Evolutionary conservation across 805 yeast species (phyloP).

Genomic region (Saccharomyces mikatae): DNA sequence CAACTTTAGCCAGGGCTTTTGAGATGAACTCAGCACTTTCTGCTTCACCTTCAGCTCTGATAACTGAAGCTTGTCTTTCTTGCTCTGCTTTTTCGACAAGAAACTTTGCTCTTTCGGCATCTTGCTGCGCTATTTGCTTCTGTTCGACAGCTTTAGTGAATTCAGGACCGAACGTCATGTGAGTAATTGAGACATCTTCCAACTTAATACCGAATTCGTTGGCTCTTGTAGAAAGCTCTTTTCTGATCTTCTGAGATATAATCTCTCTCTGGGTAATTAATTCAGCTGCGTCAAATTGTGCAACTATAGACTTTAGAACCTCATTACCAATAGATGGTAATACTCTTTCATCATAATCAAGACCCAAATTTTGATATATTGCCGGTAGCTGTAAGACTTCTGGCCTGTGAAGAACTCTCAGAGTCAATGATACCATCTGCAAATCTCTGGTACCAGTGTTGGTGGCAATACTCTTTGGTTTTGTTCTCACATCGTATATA

Average conservation of each 20-base stretch:
- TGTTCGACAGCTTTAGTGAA: slow-evolving; percentile 98
- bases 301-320: slow-evolving; percentile 81
- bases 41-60: slow-evolving; percentile 98
- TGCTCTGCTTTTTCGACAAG: slow-evolving; percentile 95
- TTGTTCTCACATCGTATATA: slow-evolving; percentile 87
- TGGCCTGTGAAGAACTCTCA: slow-evolving; percentile 91
- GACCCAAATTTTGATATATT: slow-evolving; percentile 85
- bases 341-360: slow-evolving; percentile 91
- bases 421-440: slow-evolving; percentile 88
- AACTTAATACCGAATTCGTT: slow-evolving; percentile 80
- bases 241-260: slow-evolving; percentile 81
- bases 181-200: slow-evolving; percentile 96
- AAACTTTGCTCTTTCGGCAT: slow-evolving; percentile 93
- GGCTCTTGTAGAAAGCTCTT: slow-evolving; percentile 77
- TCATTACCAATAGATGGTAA: slow-evolving; percentile 90
- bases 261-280: slow-evolving; percentile 94
- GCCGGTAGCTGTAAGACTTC: slow-evolving; percentile 73
- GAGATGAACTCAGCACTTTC: slow-evolving; percentile 95
- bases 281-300: slow-evolving; percentile 94
- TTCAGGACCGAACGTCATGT: slow-evolving; percentile 92
- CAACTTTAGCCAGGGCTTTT: slow-evolving; percentile 85
- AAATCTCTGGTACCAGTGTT: slow-evolving; percentile 95
- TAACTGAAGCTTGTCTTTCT: slow-evolving; percentile 88
- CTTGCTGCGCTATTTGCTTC: slow-evolving; percentile 98
- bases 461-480: slow-evolving; percentile 86